These are phyloP conservation scores for Trypanosoma vivax DNA, from an alignment of 208 protist species.

Conservation along the genomic window DNA sequence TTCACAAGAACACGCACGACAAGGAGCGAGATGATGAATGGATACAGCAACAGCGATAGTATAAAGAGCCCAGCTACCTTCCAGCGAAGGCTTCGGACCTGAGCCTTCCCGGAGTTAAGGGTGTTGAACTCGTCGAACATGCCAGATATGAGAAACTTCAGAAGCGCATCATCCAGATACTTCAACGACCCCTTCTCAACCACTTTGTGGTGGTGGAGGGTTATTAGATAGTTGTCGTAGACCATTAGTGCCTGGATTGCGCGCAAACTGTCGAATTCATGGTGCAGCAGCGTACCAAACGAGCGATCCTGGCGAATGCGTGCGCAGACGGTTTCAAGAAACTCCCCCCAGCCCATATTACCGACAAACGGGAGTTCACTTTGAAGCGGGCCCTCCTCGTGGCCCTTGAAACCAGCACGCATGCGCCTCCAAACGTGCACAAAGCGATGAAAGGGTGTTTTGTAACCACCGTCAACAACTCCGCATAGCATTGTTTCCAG, in stretches of 20 bases:
- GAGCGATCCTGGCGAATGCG: slow-evolving; percentile 20
- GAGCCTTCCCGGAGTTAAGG: slow-evolving; percentile 27
- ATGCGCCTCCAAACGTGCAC: slow-evolving; percentile 28
- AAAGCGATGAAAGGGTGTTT: slow-evolving; percentile 51
- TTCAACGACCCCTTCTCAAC: slow-evolving; percentile 36
- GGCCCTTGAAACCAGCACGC: slow-evolving; percentile 24
- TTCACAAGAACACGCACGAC: slow-evolving; percentile 62
- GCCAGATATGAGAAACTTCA: slow-evolving; percentile 31
- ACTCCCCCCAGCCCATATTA: slow-evolving; percentile 58
- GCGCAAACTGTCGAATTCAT: slow-evolving; percentile 47
- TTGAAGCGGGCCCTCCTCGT: slow-evolving; percentile 25
- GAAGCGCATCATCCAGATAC: slow-evolving; percentile 34
- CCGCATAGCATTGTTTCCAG: slow-evolving; percentile 40
- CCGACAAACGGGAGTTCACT: slow-evolving; percentile 33
- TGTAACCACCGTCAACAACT: slow-evolving; percentile 52
- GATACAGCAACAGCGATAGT: slow-evolving; percentile 40
- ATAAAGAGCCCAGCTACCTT: slow-evolving; percentile 33
- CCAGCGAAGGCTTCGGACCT: slow-evolving; percentile 29
- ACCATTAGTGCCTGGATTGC: slow-evolving; percentile 65
- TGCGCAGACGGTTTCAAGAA: slow-evolving; percentile 53
- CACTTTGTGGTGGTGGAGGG: slow-evolving; percentile 45
- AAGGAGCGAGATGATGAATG: slow-evolving; percentile 45
- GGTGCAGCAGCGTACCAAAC: slow-evolving; percentile 19
- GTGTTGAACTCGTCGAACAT: slow-evolving; percentile 72
- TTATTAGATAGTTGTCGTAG: slow-evolving; percentile 69